Conservation (phyloP, 768 basidiomycete species). For the Hygrophorus russula region DNA sequence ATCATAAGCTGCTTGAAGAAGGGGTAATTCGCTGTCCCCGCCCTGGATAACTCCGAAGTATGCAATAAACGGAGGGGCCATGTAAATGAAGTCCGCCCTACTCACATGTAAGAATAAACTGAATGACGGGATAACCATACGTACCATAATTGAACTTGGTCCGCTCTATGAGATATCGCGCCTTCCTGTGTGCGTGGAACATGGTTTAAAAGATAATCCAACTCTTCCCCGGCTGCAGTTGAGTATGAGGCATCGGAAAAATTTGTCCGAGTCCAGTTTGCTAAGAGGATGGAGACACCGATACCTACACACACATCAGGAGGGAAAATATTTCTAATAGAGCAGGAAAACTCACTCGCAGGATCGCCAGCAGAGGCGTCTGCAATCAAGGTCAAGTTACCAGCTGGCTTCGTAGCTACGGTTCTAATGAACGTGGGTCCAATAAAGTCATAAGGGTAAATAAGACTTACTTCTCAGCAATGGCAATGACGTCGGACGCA, state of each 20-base stretch:
- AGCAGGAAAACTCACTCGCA: slow-evolving; percentile 27
- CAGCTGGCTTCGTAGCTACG: slow-evolving; percentile 23
- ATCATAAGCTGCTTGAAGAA: slow-evolving; percentile 41
- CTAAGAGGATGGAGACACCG: slow-evolving; percentile 39
- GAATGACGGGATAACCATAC: slow-evolving; percentile 2
- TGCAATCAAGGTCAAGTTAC: slow-evolving; percentile 29
- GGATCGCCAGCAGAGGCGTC: slow-evolving; percentile 51
- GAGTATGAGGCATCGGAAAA: slow-evolving; percentile 23
- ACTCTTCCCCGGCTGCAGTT: slow-evolving; percentile 32
- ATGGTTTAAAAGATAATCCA: slow-evolving; percentile 33
- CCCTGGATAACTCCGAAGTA: slow-evolving; percentile 45
- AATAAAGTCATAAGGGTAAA: not conserved
- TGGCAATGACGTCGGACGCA: slow-evolving; percentile 29
- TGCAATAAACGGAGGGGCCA: slow-evolving; percentile 58
- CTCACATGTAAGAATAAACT: slow-evolving; percentile 2
- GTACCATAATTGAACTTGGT: slow-evolving; percentile 45
- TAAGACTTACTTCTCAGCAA: slow-evolving; percentile 24
- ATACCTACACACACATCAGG: slow-evolving; percentile 24
- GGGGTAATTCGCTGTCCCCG: slow-evolving; percentile 18
- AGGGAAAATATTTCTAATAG: slow-evolving; percentile 2
- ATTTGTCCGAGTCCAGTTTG: slow-evolving; percentile 39
- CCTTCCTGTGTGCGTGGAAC: slow-evolving; percentile 36
- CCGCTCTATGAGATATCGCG: slow-evolving; percentile 46
- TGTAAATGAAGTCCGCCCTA: slow-evolving; percentile 51
- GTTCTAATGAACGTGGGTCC: slow-evolving; percentile 16